Conservation (phyloP, 495 filamentous ascomycete genomes). For the Tuber borchii region DNA sequence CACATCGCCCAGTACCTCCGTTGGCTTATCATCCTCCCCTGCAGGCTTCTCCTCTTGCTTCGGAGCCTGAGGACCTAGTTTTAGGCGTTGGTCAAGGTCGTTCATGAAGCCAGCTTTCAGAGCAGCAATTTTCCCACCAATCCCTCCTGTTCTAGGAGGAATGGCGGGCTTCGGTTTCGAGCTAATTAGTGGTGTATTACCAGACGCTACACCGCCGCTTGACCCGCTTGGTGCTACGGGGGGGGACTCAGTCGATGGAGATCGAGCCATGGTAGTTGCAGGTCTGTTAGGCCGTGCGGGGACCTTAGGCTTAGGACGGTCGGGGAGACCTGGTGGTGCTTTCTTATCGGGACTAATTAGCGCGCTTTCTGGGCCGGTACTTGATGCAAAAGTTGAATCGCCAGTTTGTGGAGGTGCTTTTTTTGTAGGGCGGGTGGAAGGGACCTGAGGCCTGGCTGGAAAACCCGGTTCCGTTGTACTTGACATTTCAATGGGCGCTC, state of each 20-base stretch:
- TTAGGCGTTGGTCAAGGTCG: constrained; percentile 78
- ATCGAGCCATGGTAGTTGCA: constrained; percentile 43
- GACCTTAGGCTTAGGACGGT: constrained; percentile 73
- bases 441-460: constrained; percentile 47
- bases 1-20: constrained; percentile 72
- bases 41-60: constrained; percentile 56
- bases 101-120: constrained; percentile 83
- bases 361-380: constrained; percentile 30
- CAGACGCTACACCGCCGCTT: not conserved
- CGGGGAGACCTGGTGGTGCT: constrained; percentile 54
- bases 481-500: constrained; percentile 45
- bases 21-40: constrained; percentile 57
- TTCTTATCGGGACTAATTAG: constrained; percentile 47
- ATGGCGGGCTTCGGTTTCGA: constrained; percentile 66
- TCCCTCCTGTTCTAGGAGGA: constrained; percentile 61
- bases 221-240: constrained; percentile 39
- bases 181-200: constrained; percentile 12
- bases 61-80: constrained; percentile 67
- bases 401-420: constrained; percentile 17
- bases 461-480: constrained; percentile 46
- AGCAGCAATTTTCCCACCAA: constrained; percentile 78
- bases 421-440: constrained; percentile 42
- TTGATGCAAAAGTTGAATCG: constrained; percentile 22
- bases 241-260: constrained; percentile 43
- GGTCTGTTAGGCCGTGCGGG: constrained; percentile 56